phyloP scores from a whole-genome alignment of 345 rosid species.

The Theobroma cacao region DNA sequence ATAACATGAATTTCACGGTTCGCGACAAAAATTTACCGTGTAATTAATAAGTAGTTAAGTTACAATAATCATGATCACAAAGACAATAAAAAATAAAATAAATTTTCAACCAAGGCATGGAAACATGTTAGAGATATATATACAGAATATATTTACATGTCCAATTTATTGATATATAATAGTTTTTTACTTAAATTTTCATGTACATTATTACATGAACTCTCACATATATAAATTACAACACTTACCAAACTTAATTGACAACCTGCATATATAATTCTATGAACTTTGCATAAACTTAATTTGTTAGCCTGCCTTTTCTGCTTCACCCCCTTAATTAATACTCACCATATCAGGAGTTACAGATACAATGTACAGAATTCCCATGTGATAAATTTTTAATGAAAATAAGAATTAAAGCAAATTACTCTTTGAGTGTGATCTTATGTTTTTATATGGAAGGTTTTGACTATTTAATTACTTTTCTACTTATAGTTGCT shows the following conservation, averaged over 20 bases:
- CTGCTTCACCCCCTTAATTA: background rate
- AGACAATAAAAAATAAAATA: too few relatives aligned
- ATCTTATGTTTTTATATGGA: background rate
- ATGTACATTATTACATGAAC: background rate
- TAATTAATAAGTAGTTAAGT: too few relatives aligned
- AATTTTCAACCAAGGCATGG: too few relatives aligned
- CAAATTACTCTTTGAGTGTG: background rate
- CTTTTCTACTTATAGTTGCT: background rate
- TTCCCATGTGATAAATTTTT: background rate
- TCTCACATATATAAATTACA: background rate
- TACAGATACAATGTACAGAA: background rate
- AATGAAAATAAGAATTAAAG: background rate
- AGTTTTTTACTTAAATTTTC: background rate
- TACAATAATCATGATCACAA: too few relatives aligned
- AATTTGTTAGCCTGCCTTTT: background rate
- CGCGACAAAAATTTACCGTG: too few relatives aligned
- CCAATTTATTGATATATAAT: too few relatives aligned
- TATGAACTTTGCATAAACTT: background rate
- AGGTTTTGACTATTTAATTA: background rate
- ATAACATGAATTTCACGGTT: too few relatives aligned
- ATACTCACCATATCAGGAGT: background rate
- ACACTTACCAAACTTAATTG: background rate
- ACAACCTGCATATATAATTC: background rate
- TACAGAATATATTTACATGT: too few relatives aligned
- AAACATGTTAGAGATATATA: too few relatives aligned